Evolutionary conservation across 352 stramenopile species (phyloP).

Genomic region (Globisporangium irregulare): DNA sequence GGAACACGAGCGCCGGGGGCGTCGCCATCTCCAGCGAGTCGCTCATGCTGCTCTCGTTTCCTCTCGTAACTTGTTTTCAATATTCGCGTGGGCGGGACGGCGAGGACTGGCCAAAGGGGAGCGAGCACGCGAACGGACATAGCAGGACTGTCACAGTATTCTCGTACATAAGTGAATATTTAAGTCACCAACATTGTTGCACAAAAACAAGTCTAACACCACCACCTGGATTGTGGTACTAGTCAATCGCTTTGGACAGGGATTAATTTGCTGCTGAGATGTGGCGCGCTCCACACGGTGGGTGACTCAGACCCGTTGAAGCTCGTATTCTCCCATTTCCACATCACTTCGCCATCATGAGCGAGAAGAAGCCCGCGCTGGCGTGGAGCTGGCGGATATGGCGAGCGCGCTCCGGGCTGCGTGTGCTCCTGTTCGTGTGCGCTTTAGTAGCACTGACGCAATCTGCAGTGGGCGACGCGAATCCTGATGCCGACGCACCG

Average conservation of each 20-base stretch:
- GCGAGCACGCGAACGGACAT: constrained; percentile 7
- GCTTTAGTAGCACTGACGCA: not conserved
- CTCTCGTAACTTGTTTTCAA: not conserved
- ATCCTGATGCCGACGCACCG: constrained; percentile 11
- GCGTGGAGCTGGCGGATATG: not conserved
- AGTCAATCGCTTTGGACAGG: not conserved
- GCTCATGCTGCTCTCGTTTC: constrained; percentile 18
- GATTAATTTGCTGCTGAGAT: not conserved
- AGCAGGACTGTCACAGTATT: not conserved
- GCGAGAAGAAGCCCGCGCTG: not conserved
- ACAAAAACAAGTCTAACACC: not conserved
- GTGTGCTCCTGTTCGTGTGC: constrained; percentile 7
- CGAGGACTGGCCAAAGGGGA: constrained; percentile 9
- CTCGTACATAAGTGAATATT: not conserved
- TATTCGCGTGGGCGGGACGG: not conserved
- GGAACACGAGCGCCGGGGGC: constrained; percentile 63
- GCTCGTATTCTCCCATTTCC: not conserved
- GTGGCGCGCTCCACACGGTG: not conserved
- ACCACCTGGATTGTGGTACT: not conserved
- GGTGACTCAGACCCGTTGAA: not conserved
- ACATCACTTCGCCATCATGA: constrained; percentile 5
- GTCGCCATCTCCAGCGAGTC: constrained; percentile 40
- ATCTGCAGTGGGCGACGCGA: not conserved
- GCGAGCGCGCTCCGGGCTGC: not conserved
- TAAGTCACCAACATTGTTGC: not conserved